Percentiles rank a stretch among this genome's conserved stretches.
Conservation (phyloP, 768 basidiomycete species). For the Dictyophora rubrovolvata region DNA sequence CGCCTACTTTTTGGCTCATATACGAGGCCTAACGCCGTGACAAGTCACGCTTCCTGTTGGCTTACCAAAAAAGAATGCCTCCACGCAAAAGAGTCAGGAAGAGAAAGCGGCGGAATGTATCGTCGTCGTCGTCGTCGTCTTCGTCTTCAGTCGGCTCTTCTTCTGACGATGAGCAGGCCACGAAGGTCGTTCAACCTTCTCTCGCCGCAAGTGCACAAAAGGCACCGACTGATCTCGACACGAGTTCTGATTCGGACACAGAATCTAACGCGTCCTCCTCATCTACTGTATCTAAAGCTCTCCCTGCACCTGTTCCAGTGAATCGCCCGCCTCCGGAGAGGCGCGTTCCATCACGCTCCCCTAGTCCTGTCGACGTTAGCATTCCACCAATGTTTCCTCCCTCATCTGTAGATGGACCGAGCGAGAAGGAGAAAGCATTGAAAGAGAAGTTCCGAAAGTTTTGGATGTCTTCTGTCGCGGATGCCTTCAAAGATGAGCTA, state of each 20-base stretch:
- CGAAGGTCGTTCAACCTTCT: not conserved
- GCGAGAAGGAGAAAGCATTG: slow-evolving; percentile 40
- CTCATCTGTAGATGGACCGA: slow-evolving; percentile 19
- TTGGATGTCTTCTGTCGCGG: slow-evolving; percentile 78
- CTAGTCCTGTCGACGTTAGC: slow-evolving; percentile 20
- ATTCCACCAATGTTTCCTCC: slow-evolving; percentile 52
- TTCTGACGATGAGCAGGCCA: not conserved
- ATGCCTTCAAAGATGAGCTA: slow-evolving; percentile 77
- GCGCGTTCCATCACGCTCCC: slow-evolving; percentile 20
- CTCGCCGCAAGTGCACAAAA: not conserved
- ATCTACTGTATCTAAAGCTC: not conserved
- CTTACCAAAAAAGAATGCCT: not conserved
- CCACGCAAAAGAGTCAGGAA: slow-evolving; percentile 4
- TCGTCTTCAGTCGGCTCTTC: not conserved
- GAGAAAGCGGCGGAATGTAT: slow-evolving; percentile 7
- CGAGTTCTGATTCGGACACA: slow-evolving; percentile 1
- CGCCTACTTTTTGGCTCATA: slow-evolving; percentile 22
- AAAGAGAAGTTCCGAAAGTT: slow-evolving; percentile 69
- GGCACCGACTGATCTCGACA: not conserved
- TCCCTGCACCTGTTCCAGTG: not conserved
- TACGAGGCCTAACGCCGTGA: not conserved
- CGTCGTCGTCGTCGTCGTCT: slow-evolving; percentile 1
- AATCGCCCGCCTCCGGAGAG: not conserved
- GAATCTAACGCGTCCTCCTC: not conserved
- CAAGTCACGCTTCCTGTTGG: no score